A percentile compares a stretch with the other conserved stretches of the same genome.
These are phyloP conservation scores for Cymbidium sinense DNA, from an alignment of 106 monocot species.

Conservation along the genomic window DNA sequence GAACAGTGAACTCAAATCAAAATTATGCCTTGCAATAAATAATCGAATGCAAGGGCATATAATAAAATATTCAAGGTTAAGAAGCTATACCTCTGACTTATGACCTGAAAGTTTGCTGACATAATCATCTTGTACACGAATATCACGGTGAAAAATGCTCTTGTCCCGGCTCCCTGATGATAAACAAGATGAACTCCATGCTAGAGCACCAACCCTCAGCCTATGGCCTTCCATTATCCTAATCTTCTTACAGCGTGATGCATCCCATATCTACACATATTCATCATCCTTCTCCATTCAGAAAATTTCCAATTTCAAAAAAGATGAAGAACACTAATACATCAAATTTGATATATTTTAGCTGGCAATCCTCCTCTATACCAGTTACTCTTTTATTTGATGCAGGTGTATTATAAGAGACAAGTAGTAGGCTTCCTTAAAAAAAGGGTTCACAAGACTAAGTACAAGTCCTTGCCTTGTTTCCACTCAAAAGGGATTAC, in stretches of 20 bases:
- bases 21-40: background rate
- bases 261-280: conserved; percentile 89
- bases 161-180: conserved; percentile 94
- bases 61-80: background rate
- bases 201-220: conserved; percentile 74
- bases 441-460: background rate
- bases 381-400: background rate
- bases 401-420: background rate
- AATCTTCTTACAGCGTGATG: conserved; percentile 68
- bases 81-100: conserved; percentile 76
- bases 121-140: conserved; percentile 86
- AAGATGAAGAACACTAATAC: background rate
- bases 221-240: conserved; percentile 90
- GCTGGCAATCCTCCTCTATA: background rate
- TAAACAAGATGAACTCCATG: conserved; percentile 89
- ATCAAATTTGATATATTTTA: background rate
- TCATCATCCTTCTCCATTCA: background rate
- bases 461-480: background rate
- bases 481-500: background rate
- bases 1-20: background rate
- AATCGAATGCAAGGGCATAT: background rate
- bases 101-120: conserved; percentile 79
- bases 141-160: conserved; percentile 81
- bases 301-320: background rate
- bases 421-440: background rate